A percentile compares a stretch with the other conserved stretches of the same genome.
Evolutionary conservation across 2,329 filamentous ascomycete species (phyloP).

Genomic region (Aureobasidium leucospermi): DNA sequence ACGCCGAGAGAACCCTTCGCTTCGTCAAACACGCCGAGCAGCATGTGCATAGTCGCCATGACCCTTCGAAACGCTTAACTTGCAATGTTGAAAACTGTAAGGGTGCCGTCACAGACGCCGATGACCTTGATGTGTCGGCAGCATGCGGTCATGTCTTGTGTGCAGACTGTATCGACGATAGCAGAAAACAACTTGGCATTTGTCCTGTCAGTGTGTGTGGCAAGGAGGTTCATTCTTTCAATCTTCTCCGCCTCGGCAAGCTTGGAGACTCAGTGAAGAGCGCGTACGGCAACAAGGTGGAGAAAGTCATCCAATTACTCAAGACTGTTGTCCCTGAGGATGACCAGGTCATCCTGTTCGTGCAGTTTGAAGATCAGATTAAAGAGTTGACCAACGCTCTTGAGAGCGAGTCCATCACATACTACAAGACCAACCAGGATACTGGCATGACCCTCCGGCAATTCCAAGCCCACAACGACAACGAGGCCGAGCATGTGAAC

Average conservation of each 20-base stretch:
- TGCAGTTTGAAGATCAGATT: conserved; percentile 44
- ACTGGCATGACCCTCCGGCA: not conserved
- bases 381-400: conserved; percentile 31
- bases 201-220: conserved; percentile 38
- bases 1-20: not conserved
- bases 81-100: not conserved
- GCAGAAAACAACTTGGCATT: conserved; percentile 22
- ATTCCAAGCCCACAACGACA: conserved; percentile 1
- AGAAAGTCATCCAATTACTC: conserved; percentile 40
- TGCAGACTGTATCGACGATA: conserved; percentile 28
- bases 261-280: conserved; percentile 24
- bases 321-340: conserved; percentile 27
- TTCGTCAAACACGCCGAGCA: not conserved
- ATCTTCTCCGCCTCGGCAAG: conserved; percentile 34
- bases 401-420: conserved; percentile 18
- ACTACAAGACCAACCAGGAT: not conserved
- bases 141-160: not conserved
- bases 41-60: not conserved
- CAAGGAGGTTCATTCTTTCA: conserved; percentile 30
- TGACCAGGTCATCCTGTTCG: conserved; percentile 51
- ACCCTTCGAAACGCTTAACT: not conserved
- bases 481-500: not conserved
- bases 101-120: not conserved
- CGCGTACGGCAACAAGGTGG: conserved; percentile 41
- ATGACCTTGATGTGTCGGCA: not conserved